phyloP scores from a whole-genome alignment of 495 filamentous ascomycete species.

The Podospora pseudoanserina region DNA sequence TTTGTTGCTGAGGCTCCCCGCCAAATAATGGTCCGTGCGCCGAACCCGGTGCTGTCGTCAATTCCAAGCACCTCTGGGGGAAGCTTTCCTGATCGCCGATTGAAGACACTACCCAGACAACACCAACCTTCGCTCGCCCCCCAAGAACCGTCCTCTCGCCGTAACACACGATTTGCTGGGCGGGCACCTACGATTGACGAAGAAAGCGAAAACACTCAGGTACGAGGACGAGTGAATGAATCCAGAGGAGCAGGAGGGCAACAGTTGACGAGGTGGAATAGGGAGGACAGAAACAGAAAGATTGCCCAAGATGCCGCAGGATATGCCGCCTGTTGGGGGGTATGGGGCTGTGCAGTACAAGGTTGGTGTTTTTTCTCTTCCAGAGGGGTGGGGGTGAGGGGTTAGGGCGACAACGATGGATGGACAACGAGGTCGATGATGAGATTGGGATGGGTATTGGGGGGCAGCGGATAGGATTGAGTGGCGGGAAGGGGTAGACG shows the following conservation, averaged over 20 bases:
- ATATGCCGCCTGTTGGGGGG: constrained; percentile 92
- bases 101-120: background rate
- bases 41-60: background rate
- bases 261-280: background rate
- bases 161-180: background rate
- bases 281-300: constrained; percentile 8
- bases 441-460: background rate
- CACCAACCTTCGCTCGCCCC: background rate
- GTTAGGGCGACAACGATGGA: too few relatives aligned
- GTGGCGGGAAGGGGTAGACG: background rate
- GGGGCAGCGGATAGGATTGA: background rate
- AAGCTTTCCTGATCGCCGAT: background rate
- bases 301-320: constrained; percentile 63
- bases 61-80: background rate
- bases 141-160: background rate
- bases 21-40: background rate
- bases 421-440: too few relatives aligned
- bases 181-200: background rate
- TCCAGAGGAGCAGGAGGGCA: too few relatives aligned
- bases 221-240: background rate
- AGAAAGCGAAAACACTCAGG: background rate
- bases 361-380: constrained; percentile 47
- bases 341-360: constrained; percentile 96
- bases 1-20: background rate
- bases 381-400: background rate